These are phyloP conservation scores for Bacidia rubella DNA, from an alignment of 495 filamentous ascomycete species.

Conservation along the genomic window DNA sequence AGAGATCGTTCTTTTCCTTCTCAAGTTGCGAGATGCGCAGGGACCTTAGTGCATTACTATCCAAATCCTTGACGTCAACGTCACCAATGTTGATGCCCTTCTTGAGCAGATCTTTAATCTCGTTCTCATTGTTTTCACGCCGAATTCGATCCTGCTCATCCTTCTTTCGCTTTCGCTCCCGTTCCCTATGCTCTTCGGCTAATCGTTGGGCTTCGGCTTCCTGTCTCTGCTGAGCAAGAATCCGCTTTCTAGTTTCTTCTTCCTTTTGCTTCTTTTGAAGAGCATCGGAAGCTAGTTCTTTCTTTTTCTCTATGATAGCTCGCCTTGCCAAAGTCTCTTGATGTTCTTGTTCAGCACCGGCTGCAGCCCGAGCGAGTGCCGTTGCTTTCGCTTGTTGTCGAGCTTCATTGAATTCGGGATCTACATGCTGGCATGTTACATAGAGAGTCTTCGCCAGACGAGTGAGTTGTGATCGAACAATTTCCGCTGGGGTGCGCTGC, in stretches of 20 bases:
- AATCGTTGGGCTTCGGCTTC: conserved; percentile 80
- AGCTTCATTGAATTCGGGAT: conserved; percentile 69
- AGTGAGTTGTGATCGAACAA: conserved; percentile 86
- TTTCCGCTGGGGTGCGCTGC: conserved; percentile 95
- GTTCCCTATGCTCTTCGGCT: conserved; percentile 77
- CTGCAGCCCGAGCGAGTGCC: conserved; percentile 65
- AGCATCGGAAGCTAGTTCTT: conserved; percentile 77
- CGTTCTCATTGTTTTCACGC: conserved; percentile 86
- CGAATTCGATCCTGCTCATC: conserved; percentile 86
- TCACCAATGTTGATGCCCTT: conserved; percentile 67
- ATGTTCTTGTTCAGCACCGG: conserved; percentile 84
- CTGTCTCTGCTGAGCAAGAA: conserved; percentile 70
- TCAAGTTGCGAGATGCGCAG: conserved; percentile 93
- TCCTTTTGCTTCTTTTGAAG: conserved; percentile 82
- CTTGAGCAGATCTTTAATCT: conserved; percentile 89
- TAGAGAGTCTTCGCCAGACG: conserved; percentile 84
- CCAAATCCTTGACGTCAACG: conserved; percentile 72
- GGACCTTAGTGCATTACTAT: conserved; percentile 75
- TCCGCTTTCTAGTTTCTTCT: conserved; percentile 69
- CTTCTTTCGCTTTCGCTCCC: conserved; percentile 75
- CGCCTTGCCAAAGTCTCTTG: conserved; percentile 76
- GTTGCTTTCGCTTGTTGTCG: conserved; percentile 66
- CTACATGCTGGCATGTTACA: conserved; percentile 87
- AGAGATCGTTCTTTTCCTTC: conserved; percentile 90
- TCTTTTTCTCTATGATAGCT: conserved; percentile 87